Evolutionary conservation across 2,329 filamentous ascomycete species (phyloP), one percentile per base, ranked within the genome.

Genomic region (Fusarium torulosum): DNA sequence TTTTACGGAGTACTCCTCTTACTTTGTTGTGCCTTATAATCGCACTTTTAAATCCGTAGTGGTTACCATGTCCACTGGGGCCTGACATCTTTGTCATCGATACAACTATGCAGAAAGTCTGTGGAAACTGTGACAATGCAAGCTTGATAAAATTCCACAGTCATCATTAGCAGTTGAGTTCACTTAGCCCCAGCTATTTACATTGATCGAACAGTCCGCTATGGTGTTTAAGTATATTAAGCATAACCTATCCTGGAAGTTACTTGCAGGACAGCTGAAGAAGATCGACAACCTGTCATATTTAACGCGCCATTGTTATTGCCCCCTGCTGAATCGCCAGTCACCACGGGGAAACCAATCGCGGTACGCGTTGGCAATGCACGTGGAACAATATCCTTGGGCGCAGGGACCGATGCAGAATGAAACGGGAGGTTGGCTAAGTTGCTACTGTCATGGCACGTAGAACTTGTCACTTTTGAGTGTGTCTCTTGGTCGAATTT

Each of bases 371-470:
- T 33, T n/a, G 44, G 44, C 6, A 13, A 47, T 17, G 44, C 44
- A 47, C 44, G 31, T 9, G 44, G 44, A 35, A 47, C 29, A n/a
- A 47, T 47, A 4, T 47, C 44, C 31, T 21, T 47, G 20, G 44
- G 29, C 11, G 29, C 17, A 8, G 44, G 29, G 19, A 9, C 1
- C 7, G 44, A 17, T 3, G 44, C 44, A n/a, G 44, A 47, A 29
- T 47, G 6, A 35, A 47, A 47, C 6, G 29, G 44, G 3, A 47
- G 29, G 14, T 47, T 47, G 8, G 9, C 19, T 11, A 15, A 2
- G 15, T 20, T 23, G 3, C 5, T n/a, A 27, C 14, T 23, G 29
- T 11, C 7, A 23, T 15, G 4, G 14, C 17, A 33, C 8, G 20
- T 15, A 17, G 15, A 11, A 17, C 10, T 2, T 9, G 10, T 33